Evolutionary conservation across 2,329 filamentous ascomycete genomes (phyloP).

Genomic region (Penicillium glabrum): DNA sequence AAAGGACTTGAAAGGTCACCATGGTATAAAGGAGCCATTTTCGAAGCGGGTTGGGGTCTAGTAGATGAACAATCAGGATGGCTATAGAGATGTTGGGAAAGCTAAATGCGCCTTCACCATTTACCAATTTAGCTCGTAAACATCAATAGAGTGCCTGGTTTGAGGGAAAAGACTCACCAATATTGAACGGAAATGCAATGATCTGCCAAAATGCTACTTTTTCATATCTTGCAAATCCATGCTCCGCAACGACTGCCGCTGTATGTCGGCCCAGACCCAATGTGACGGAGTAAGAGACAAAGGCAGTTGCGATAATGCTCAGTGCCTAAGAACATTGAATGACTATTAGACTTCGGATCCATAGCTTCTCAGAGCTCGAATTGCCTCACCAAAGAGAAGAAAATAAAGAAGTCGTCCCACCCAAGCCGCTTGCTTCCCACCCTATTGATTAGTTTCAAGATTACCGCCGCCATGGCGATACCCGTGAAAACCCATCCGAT

Average conservation of each 20-base stretch:
- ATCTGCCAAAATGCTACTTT: slow-evolving; percentile 26
- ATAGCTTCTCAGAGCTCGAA: too few relatives aligned
- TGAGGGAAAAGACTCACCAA: slow-evolving; percentile 11
- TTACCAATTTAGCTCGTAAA: neutral
- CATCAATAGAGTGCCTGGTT: neutral
- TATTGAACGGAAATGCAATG: slow-evolving; percentile 29
- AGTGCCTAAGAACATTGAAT: slow-evolving; percentile 13
- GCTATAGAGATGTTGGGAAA: slow-evolving; percentile 17
- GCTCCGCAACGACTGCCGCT: slow-evolving; percentile 23
- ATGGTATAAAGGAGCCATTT: slow-evolving; percentile 19
- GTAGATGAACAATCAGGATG: slow-evolving; percentile 5
- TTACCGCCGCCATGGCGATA: slow-evolving; percentile 20
- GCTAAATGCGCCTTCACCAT: slow-evolving; percentile 21
- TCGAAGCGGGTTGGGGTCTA: slow-evolving; percentile 25
- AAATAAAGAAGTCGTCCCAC: slow-evolving; percentile 34
- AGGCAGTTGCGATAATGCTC: slow-evolving; percentile 26
- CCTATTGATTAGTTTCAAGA: slow-evolving; percentile 24
- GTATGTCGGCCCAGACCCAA: slow-evolving; percentile 29
- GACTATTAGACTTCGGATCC: neutral
- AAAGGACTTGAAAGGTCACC: slow-evolving; percentile 23
- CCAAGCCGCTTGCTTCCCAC: slow-evolving; percentile 17
- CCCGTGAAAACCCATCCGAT: slow-evolving; percentile 27
- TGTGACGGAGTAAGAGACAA: slow-evolving; percentile 25
- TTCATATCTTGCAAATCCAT: slow-evolving; percentile 18
- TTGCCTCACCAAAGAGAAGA: slow-evolving; percentile 25